A percentile compares a stretch with the other conserved stretches of the same genome.
These are phyloP conservation scores for Colletotrichum sp. DNA, from an alignment of 2,329 filamentous ascomycete species.

Conservation along the genomic window DNA sequence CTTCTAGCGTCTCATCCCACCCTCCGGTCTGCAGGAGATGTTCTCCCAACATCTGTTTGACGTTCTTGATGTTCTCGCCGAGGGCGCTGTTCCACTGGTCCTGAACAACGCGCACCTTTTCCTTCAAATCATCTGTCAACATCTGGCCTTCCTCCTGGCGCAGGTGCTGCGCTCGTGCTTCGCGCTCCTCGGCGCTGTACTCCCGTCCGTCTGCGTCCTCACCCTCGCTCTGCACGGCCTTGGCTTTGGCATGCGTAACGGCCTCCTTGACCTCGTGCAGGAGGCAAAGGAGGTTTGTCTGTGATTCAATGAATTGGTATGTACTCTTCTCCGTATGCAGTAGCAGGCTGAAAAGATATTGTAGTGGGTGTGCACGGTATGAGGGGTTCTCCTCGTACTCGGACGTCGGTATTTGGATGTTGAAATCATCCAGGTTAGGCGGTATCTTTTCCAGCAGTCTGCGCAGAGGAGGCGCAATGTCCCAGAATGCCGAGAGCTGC, in stretches of 20 bases:
- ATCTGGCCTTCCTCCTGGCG: conserved; percentile 70
- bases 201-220: conserved; percentile 39
- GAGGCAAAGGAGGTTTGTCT: conserved; percentile 88
- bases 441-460: conserved; percentile 84
- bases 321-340: conserved; percentile 90
- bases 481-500: conserved; percentile 95
- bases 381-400: conserved; percentile 88
- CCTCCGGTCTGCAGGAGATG: conserved; percentile 81
- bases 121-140: conserved; percentile 87
- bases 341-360: conserved; percentile 88
- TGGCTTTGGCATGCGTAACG: conserved; percentile 71
- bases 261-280: conserved; percentile 89
- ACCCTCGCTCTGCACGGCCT: conserved; percentile 70
- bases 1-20: conserved; percentile 81
- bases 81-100: conserved; percentile 89
- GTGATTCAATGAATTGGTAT: conserved; percentile 95
- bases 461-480: conserved; percentile 86
- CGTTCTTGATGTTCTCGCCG: conserved; percentile 75
- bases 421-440: conserved; percentile 60
- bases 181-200: conserved; percentile 35
- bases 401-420: conserved; percentile 75
- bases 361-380: conserved; percentile 81
- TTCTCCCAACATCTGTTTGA: conserved; percentile 76
- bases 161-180: conserved; percentile 57
- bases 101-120: conserved; percentile 89